Evolutionary conservation across 2,329 filamentous ascomycete species (phyloP), one percentile per base, ranked within the genome.

Genomic region (Ascochyta viciae-villosae): DNA sequence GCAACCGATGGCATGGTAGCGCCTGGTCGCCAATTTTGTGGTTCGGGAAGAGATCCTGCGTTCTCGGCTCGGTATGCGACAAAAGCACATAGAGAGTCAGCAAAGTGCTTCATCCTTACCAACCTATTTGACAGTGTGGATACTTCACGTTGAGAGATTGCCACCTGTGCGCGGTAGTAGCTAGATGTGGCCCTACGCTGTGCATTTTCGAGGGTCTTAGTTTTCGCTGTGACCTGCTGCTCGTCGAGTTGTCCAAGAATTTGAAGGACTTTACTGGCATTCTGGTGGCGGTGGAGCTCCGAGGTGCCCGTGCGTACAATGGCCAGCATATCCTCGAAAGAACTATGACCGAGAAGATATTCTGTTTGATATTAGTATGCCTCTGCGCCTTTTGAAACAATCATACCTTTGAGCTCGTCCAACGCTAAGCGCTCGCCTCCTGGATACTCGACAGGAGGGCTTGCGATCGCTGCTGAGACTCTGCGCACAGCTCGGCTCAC

Each of bases 261-360:
- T 1, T 58, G 31, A 2, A 70, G 50, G 22, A 70, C 62, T 9
- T 62, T 60, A 13, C 62, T 39, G 0, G 65, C 65, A 13, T 66
- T 55, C 4, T 31, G 46, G 6, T 31, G 23, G 24, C 60, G 51
- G 13, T 58, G 46, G 4, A 31, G 44, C 6, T 58, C 45, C 4
- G 43, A 38, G 1, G 33, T 43, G 1, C 61, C 62, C 2, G 50
- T 53, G 1, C 39, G 34, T 12, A 72, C 50, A 7, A 68, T 70
- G 3, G 59, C 65, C 8, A 74, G 23, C 34, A 74, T 67, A 31
- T 75, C 72, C 1, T 60, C 34, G 35, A 66, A 72, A 6, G 59
- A 61, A 29, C 73, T 71, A 33, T 73, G 64, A 1, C 59, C 46
- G 12, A 24, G 41, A 0, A 74, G 40, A 12, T 49, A 54, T 10